Conservation (phyloP, 176 grass and related monocot species). For the Aegilops bicornis region DNA sequence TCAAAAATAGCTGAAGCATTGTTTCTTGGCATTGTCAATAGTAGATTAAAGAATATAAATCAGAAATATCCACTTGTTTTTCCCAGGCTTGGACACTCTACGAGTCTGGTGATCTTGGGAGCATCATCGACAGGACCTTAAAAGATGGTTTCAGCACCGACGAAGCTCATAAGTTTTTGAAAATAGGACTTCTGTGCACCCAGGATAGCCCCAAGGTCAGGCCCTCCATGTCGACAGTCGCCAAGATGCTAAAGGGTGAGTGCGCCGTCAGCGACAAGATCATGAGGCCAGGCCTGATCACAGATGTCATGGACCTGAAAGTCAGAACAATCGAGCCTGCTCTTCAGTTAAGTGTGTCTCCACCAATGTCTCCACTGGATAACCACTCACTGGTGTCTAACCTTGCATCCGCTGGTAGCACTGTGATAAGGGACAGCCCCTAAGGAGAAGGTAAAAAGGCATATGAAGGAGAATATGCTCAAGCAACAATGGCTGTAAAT, state of each 20-base stretch:
- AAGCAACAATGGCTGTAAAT: neutral
- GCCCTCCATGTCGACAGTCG: slow-evolving; percentile 65
- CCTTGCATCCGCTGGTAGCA: slow-evolving; percentile 45
- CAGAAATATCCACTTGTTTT: slow-evolving; percentile 17
- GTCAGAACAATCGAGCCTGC: slow-evolving; percentile 36
- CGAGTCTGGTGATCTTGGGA: slow-evolving; percentile 45
- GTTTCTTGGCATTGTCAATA: neutral
- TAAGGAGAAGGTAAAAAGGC: neutral
- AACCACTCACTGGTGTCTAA: slow-evolving; percentile 40
- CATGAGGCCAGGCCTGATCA: slow-evolving; percentile 77
- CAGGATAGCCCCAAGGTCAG: slow-evolving; percentile 69
- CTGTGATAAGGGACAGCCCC: slow-evolving; percentile 24
- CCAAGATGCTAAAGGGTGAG: slow-evolving; percentile 57
- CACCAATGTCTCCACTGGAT: slow-evolving; percentile 29
- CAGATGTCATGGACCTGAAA: slow-evolving; percentile 88
- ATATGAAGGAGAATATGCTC: neutral
- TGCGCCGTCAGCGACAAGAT: slow-evolving; percentile 40
- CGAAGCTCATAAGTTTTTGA: slow-evolving; percentile 58
- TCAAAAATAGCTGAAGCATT: neutral
- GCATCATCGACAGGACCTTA: slow-evolving; percentile 60
- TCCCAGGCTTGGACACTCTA: slow-evolving; percentile 68
- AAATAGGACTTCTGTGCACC: slow-evolving; percentile 75
- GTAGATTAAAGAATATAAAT: slow-evolving; percentile 3
- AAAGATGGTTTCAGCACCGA: slow-evolving; percentile 29
- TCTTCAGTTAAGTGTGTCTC: slow-evolving; percentile 13